Evolutionary conservation across 1,284 basidiomycete genomes (phyloP), one percentile per base, ranked within the genome.

Genomic region (Agaricales sp.): DNA sequence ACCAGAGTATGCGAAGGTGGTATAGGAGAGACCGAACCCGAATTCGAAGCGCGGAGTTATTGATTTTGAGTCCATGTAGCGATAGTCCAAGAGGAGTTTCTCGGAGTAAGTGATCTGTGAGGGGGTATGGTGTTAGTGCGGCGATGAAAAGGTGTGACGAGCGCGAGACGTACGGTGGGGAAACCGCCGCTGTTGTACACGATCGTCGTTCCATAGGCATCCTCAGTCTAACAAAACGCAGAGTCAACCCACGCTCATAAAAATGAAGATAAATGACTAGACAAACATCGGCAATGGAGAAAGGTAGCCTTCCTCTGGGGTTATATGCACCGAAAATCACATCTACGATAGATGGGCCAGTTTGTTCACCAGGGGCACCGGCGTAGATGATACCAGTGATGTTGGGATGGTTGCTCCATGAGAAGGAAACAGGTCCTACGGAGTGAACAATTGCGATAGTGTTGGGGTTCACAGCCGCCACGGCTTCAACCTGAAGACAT

Each of bases 1-100:
- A 21, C 63, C 64, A 3, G 73, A 75, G 59, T 84, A 85, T 12
- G 68, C 62, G 64, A 92, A 92, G 0, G 66, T 75, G 26, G 88
- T 87, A 68, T 92, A 92, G 25, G 79, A 83, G 18, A 91, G 65
- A 0, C 90, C 90, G 61, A 78, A 89, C 1, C 89, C 89, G 59
- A 91, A 92, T 59, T 80, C 78, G 63, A 71, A 82, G 47, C 76
- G 73, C 2, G 78, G 78, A 19, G 60, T 61, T 52, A 81, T 75
- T 54, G 67, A 66, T 48, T 67, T 58, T 13, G 68, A 63, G 53
- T 86, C 80, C 68, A 90, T 87, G 61, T 80, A 78, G 26, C 82
- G 69, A 63, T 88, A 88, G 64, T 90, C 87, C 55, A 90, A 73
- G 24, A 70, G 57, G 20, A 74, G 63, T 38, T 63, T 63, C 53